Conservation (phyloP, 768 basidiomycete genomes). For the Trametopsis cervina region DNA sequence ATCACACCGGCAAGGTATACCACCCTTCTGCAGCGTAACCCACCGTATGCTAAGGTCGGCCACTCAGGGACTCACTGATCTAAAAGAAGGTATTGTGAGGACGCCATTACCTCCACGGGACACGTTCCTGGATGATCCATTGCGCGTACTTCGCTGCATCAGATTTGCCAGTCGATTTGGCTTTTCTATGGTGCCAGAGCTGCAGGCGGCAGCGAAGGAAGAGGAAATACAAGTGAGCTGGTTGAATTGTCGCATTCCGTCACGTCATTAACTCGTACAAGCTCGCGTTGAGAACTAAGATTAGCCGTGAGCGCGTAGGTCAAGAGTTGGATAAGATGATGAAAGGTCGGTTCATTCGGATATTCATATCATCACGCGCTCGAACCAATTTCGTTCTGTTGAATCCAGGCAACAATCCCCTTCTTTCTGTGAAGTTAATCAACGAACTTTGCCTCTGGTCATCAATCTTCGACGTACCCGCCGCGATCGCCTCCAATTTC, state of each 20-base stretch:
- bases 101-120: constrained; percentile 83
- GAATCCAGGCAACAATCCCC: constrained; percentile 60
- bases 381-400: not conserved
- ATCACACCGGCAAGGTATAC: constrained; percentile 75
- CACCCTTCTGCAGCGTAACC: no score
- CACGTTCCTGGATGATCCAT: constrained; percentile 92
- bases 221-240: constrained; percentile 51
- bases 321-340: constrained; percentile 95
- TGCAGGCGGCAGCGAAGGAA: constrained; percentile 57
- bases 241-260: not conserved
- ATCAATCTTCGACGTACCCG: constrained; percentile 55
- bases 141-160: constrained; percentile 85
- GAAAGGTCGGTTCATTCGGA: constrained; percentile 44
- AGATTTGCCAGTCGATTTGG: constrained; percentile 90
- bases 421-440: constrained; percentile 71
- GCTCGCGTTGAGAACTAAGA: constrained; percentile 70
- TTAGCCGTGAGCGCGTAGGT: constrained; percentile 87
- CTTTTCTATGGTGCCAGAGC: constrained; percentile 65
- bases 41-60: no score
- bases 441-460: constrained; percentile 63
- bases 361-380: not conserved
- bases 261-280: constrained; percentile 14
- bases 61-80: constrained; percentile 86
- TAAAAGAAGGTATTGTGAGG: constrained; percentile 69
- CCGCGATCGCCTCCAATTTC: constrained; percentile 34